Percentiles rank a stretch among this genome's conserved stretches.
Evolutionary conservation across 2,329 filamentous ascomycete genomes (phyloP).

Genomic region (Pseudogymnoascus sp.): DNA sequence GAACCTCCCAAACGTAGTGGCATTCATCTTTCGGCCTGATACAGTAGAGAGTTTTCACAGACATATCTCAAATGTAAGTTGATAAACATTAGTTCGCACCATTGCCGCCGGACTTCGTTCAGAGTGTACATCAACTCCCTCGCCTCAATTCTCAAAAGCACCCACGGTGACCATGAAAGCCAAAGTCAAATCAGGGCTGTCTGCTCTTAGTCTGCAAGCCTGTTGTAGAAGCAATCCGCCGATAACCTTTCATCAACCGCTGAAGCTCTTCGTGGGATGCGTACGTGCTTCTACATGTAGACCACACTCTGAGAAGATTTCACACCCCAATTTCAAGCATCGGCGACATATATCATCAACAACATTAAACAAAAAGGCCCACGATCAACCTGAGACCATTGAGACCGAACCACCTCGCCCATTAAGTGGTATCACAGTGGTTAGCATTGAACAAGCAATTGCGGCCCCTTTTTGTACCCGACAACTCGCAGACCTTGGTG

Average conservation of each 20-base stretch:
- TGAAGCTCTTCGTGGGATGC: neutral
- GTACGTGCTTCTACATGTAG: neutral
- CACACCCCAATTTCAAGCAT: neutral
- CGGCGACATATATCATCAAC: neutral
- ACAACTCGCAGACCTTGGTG: conserved; percentile 44
- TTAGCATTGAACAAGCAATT: conserved; percentile 46
- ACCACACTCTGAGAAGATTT: neutral
- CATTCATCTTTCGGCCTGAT: too few species aligned
- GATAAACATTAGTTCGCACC: neutral
- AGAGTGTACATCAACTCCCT: neutral
- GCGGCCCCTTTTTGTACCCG: conserved; percentile 46
- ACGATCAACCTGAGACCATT: neutral
- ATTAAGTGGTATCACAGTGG: conserved; percentile 39
- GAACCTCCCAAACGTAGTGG: too few species aligned
- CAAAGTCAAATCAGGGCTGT: neutral
- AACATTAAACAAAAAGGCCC: neutral
- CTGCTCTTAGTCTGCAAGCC: neutral
- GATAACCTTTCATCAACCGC: neutral
- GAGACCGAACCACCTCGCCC: conserved; percentile 18
- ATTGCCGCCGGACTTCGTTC: neutral
- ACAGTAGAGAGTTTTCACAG: neutral
- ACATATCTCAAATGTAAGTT: neutral
- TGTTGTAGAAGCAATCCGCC: neutral
- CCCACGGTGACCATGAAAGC: neutral
- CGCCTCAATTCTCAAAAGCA: neutral